Evolutionary conservation across 2,329 filamentous ascomycete genomes (phyloP).

Genomic region (Tetracladium maxilliforme): DNA sequence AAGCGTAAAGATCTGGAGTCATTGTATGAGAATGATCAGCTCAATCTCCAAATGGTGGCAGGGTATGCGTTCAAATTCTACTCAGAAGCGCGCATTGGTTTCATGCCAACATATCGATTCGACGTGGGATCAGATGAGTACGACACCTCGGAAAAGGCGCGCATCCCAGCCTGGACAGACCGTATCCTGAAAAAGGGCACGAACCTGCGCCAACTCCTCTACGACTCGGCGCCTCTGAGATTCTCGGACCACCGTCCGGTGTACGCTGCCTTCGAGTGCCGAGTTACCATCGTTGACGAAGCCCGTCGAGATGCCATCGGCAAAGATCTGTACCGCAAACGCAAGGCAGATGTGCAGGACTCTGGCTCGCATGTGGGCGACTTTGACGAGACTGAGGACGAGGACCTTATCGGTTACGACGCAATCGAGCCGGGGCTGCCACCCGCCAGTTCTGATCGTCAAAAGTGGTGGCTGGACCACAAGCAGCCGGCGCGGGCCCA

Average conservation of each 20-base stretch:
- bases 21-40: slow-evolving; percentile 85
- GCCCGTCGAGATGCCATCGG: slow-evolving; percentile 56
- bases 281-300: slow-evolving; percentile 70
- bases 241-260: slow-evolving; percentile 98
- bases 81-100: slow-evolving; percentile 75
- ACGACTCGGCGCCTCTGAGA: slow-evolving; percentile 65
- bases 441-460: slow-evolving; percentile 50
- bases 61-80: slow-evolving; percentile 84
- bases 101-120: slow-evolving; percentile 91
- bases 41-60: slow-evolving; percentile 93
- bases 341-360: slow-evolving; percentile 50
- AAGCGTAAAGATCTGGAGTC: slow-evolving; percentile 58
- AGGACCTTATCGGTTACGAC: slow-evolving; percentile 70
- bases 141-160: slow-evolving; percentile 88
- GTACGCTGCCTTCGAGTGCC: slow-evolving; percentile 76
- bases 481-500: slow-evolving; percentile 62
- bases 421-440: slow-evolving; percentile 67
- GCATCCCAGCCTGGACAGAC: slow-evolving; percentile 96
- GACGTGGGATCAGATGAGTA: slow-evolving; percentile 80
- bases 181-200: slow-evolving; percentile 76
- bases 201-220: slow-evolving; percentile 70
- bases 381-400: slow-evolving; percentile 56
- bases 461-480: slow-evolving; percentile 58
- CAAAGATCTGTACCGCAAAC: slow-evolving; percentile 55
- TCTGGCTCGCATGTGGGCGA: slow-evolving; percentile 40